Evolutionary conservation across 2,329 filamentous ascomycete species (phyloP).

Genomic region (Penicillium occitanis): DNA sequence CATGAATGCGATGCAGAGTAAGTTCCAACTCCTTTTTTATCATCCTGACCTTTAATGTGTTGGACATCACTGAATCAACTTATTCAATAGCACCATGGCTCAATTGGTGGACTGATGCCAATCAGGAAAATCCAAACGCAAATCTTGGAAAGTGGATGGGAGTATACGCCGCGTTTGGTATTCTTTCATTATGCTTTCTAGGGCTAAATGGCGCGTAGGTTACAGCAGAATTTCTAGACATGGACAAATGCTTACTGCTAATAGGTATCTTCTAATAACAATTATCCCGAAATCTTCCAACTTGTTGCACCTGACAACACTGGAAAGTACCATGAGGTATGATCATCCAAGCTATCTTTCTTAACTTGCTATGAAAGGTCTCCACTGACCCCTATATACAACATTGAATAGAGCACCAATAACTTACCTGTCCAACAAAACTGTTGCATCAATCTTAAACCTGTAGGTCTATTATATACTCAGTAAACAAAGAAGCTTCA

Average conservation of each 20-base stretch:
- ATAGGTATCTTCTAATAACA: constrained; percentile 14
- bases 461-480: constrained; percentile 1
- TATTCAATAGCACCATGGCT: constrained; percentile 8
- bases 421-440: neutral
- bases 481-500: neutral
- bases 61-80: neutral
- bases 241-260: neutral
- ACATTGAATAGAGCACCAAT: constrained; percentile 13
- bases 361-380: neutral
- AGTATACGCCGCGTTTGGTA: constrained; percentile 9
- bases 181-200: constrained; percentile 16
- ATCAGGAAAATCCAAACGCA: constrained; percentile 7
- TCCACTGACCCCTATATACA: neutral
- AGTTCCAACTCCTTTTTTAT: too few relatives aligned
- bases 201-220: constrained; percentile 16
- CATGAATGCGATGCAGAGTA: constrained; percentile 5
- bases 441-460: constrained; percentile 3
- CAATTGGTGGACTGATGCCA: constrained; percentile 14
- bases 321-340: constrained; percentile 15
- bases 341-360: neutral
- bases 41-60: neutral
- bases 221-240: neutral
- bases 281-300: constrained; percentile 14
- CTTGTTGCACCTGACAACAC: neutral
- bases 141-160: constrained; percentile 16